Conservation (phyloP, 495 filamentous ascomycete genomes). For the Trichocladium antarcticum region DNA sequence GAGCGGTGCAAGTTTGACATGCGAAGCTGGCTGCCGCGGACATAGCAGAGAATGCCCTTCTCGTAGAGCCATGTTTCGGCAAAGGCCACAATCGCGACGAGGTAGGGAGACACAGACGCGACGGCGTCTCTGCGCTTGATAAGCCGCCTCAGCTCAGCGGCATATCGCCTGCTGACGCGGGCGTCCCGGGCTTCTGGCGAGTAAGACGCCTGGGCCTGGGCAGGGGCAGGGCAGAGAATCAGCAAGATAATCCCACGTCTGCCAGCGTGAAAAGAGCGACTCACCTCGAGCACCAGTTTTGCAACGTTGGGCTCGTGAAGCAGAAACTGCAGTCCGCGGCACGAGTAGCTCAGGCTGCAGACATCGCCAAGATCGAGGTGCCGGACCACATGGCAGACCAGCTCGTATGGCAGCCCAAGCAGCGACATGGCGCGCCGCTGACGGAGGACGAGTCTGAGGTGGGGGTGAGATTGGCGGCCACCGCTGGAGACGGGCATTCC, state of each 20-base stretch:
- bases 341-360: slow-evolving; percentile 39
- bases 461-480: neutral
- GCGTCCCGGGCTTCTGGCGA: slow-evolving; percentile 50
- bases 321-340: slow-evolving; percentile 42
- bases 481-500: too few species aligned
- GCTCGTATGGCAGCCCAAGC: slow-evolving; percentile 47
- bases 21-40: slow-evolving; percentile 46
- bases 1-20: slow-evolving; percentile 49
- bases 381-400: slow-evolving; percentile 49
- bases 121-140: slow-evolving; percentile 53
- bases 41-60: slow-evolving; percentile 54
- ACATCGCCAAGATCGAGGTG: slow-evolving; percentile 44
- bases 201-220: slow-evolving; percentile 43
- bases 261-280: neutral
- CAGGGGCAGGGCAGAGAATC: neutral
- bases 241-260: neutral
- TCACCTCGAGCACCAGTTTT: slow-evolving; percentile 48
- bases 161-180: slow-evolving; percentile 36
- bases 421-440: slow-evolving; percentile 19
- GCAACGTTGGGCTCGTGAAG: slow-evolving; percentile 52
- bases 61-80: slow-evolving; percentile 52
- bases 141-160: slow-evolving; percentile 46
- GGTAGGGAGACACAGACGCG: slow-evolving; percentile 51
- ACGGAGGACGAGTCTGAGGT: neutral
- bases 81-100: slow-evolving; percentile 47